Evolutionary conservation across 805 yeast genomes (phyloP).

Genomic region (Grigorovia yakushimaensis): DNA sequence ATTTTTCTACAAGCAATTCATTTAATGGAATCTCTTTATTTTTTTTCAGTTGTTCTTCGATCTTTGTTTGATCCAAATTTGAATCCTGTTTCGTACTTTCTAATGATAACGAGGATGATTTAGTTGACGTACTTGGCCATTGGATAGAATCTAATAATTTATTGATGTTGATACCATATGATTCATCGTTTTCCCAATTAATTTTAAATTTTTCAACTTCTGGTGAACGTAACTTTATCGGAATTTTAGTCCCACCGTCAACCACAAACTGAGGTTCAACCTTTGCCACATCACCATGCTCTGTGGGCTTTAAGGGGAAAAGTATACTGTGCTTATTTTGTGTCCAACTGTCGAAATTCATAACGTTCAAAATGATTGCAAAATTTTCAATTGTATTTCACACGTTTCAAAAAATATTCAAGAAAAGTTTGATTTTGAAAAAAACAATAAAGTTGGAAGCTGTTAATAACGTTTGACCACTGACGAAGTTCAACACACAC

Average conservation of each 20-base stretch:
- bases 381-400: not conserved
- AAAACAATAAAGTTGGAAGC: not conserved
- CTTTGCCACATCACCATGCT: not conserved
- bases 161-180: conserved; percentile 33
- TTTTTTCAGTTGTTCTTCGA: too few species aligned
- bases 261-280: not conserved
- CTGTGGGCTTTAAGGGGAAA: not conserved
- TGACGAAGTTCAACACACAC: too few species aligned
- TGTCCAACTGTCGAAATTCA: not conserved
- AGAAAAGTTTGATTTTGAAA: not conserved
- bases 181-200: conserved; percentile 21
- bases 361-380: not conserved
- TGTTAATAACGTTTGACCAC: too few species aligned
- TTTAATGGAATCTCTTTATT: too few species aligned
- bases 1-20: conserved; percentile 50
- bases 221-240: not conserved
- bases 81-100: too few species aligned
- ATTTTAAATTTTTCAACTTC: too few species aligned
- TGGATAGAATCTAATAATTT: conserved; percentile 29
- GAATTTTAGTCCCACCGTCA: not conserved
- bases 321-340: not conserved
- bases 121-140: conserved; percentile 6
- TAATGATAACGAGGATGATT: not conserved
- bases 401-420: not conserved
- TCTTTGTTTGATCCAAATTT: not conserved